Base-by-base conservation (phyloP, 1,139 yeast genomes). In the Suzukiozyma palmioleophila region DNA sequence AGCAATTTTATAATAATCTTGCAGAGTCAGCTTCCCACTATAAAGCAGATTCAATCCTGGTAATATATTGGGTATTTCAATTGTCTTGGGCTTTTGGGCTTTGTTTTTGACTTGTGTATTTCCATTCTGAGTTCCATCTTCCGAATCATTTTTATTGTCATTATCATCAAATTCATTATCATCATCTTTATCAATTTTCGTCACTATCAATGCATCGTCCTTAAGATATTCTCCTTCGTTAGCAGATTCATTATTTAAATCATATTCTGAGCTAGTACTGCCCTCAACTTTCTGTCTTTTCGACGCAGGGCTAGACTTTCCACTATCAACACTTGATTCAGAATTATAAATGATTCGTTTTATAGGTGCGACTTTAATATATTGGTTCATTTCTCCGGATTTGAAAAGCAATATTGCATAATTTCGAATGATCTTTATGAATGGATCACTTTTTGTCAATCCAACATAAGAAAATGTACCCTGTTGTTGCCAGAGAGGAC, bases 391-490 rank as follows among this genome's bases (percentile, higher is more conserved):
- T 39, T 60, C 68, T 8, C 74, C 76, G 5, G 64, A 52, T 39
- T 56, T 53, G 41, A 69, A 59, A 9, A 70, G 51, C 21, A 59
- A 53, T 6, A 67, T 54, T 2, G 69, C 64, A 49, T 61, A 70
- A 35, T 62, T 60, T 29, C 77, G 54, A 32, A 70, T 54, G 32
- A 69, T 57, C 38, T 64, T 64, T 28, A 68, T 60, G 44, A 64
- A 71, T 6, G 70, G 66, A 45, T 71, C 77, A 42, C 67, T 57
- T 43, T 70, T 71, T 3, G 72, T 64, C 32, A 70, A 51, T 1
- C 75, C 76, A 33, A 69, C 59, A 41, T 67, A 70, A 2, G 74
- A 65, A 22, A 70, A 46, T n/a, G 61, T 55, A 1, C 77, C 77
- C 39, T 69, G 73, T 33, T 60, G 64, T 43, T 69, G 74, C 62